These are phyloP conservation scores for Macadamia tetraphylla DNA, from an alignment of 164 flowering plant species.

Conservation along the genomic window DNA sequence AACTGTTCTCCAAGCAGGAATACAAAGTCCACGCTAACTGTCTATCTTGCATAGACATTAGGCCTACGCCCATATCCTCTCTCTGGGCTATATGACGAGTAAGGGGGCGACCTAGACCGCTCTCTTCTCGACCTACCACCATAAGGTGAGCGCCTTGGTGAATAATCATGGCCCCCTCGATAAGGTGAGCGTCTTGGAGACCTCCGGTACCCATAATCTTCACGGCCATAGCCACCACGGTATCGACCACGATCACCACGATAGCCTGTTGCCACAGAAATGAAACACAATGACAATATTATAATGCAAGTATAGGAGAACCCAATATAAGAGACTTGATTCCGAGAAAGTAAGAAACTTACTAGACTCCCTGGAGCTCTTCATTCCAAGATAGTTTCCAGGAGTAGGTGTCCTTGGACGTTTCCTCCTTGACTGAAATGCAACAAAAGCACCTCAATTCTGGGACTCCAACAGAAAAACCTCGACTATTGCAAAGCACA, in stretches of 20 bases:
- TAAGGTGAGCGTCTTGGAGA: slow-evolving; percentile 74
- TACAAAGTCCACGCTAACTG: neutral
- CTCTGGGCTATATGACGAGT: slow-evolving; percentile 59
- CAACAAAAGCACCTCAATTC: slow-evolving; percentile 16
- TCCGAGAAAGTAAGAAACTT: slow-evolving; percentile 8
- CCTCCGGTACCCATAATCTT: slow-evolving; percentile 44
- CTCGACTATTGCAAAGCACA: slow-evolving; percentile 3
- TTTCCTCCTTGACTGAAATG: slow-evolving; percentile 87
- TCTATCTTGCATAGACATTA: slow-evolving; percentile 27
- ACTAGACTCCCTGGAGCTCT: slow-evolving; percentile 66
- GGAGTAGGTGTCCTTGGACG: slow-evolving; percentile 99
- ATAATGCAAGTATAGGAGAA: too few relatives aligned
- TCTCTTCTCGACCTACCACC: slow-evolving; percentile 68
- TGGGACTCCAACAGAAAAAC: neutral
- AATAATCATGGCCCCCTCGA: slow-evolving; percentile 58
- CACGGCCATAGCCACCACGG: slow-evolving; percentile 33
- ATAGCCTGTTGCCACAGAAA: slow-evolving; percentile 25
- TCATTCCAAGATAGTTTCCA: slow-evolving; percentile 91
- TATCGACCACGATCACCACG: slow-evolving; percentile 50
- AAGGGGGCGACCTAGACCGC: slow-evolving; percentile 47
- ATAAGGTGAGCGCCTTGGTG: slow-evolving; percentile 59
- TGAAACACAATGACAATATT: neutral
- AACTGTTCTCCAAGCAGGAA: too few relatives aligned
- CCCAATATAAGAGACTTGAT: neutral
- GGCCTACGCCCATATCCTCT: slow-evolving; percentile 44